A percentile compares a stretch with the other conserved stretches of the same genome.
These are phyloP conservation scores for Xylaria acuta DNA, from an alignment of 495 filamentous ascomycete species.

Conservation along the genomic window DNA sequence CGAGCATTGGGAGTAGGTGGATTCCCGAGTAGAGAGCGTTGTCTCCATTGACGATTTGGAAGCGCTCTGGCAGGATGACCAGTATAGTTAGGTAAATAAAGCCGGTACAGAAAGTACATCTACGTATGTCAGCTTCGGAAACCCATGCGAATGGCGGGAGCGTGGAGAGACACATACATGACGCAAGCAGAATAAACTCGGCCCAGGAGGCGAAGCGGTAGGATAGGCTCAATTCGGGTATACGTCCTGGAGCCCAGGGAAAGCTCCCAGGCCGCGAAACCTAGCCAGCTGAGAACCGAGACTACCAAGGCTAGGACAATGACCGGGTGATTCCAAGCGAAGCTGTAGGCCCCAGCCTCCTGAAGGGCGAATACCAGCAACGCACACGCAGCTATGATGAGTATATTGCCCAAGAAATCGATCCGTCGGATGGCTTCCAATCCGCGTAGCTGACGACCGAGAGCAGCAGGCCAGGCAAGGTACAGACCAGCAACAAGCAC, in stretches of 20 bases:
- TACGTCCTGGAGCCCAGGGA: slow-evolving; percentile 39
- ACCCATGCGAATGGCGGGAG: not conserved
- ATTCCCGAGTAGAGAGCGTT: slow-evolving; percentile 59
- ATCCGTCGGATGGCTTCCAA: slow-evolving; percentile 47
- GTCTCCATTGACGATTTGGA: slow-evolving; percentile 62
- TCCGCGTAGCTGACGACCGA: slow-evolving; percentile 35
- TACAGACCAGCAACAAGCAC: slow-evolving; percentile 63
- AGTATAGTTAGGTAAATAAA: slow-evolving; percentile 63
- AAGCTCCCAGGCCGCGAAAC: slow-evolving; percentile 55
- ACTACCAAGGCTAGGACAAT: slow-evolving; percentile 52
- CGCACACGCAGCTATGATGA: slow-evolving; percentile 61
- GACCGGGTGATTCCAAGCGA: slow-evolving; percentile 52
- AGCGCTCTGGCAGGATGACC: slow-evolving; percentile 65
- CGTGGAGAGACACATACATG: slow-evolving; percentile 47
- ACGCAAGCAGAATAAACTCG: slow-evolving; percentile 50
- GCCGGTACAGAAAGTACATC: slow-evolving; percentile 59
- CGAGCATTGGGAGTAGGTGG: slow-evolving; percentile 64
- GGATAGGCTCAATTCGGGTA: slow-evolving; percentile 48
- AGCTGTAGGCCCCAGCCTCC: slow-evolving; percentile 56
- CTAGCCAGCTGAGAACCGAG: slow-evolving; percentile 53
- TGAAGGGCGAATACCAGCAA: slow-evolving; percentile 65
- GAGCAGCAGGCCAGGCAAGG: slow-evolving; percentile 52
- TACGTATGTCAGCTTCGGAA: slow-evolving; percentile 33
- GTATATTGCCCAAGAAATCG: slow-evolving; percentile 63
- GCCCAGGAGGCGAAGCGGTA: slow-evolving; percentile 46